Percentiles rank a stretch among this genome's conserved stretches.
Evolutionary conservation across 345 rosid genomes (phyloP).

Genomic region (Jatropha curcas): DNA sequence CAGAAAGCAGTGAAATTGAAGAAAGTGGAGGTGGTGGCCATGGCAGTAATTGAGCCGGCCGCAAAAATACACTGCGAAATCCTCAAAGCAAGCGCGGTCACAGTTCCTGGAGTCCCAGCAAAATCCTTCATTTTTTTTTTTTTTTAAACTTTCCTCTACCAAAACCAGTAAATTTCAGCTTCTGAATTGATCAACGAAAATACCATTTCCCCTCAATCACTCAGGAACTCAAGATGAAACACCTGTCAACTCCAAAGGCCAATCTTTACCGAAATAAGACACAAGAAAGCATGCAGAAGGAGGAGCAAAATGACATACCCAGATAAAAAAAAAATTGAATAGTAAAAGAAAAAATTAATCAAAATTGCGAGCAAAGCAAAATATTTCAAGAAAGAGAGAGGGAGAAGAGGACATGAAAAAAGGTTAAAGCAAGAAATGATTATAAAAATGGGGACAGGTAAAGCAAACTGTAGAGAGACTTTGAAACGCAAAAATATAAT

Average conservation of each 20-base stretch:
- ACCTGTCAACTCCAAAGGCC: neutral
- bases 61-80: conserved; percentile 70
- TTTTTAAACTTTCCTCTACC: neutral
- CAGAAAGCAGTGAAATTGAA: conserved; percentile 74
- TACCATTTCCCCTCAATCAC: conserved; percentile 16
- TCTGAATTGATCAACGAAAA: conserved; percentile 3
- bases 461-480: conserved; percentile 2
- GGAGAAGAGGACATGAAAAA: neutral
- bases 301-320: neutral
- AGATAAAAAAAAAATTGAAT: conserved; percentile 8
- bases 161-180: conserved; percentile 7
- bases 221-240: conserved; percentile 6
- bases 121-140: conserved; percentile 61
- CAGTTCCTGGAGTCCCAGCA: conserved; percentile 81
- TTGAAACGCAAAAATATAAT: neutral
- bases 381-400: neutral
- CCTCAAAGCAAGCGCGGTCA: conserved; percentile 64
- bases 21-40: conserved; percentile 60
- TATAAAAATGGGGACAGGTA: conserved; percentile 8
- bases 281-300: neutral
- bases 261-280: neutral
- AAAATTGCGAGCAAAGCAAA: neutral
- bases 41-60: conserved; percentile 68
- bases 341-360: neutral
- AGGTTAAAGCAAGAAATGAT: neutral